phyloP scores from a whole-genome alignment of 2,329 filamentous ascomycete species.

The Penicillium sclerotiorum region DNA sequence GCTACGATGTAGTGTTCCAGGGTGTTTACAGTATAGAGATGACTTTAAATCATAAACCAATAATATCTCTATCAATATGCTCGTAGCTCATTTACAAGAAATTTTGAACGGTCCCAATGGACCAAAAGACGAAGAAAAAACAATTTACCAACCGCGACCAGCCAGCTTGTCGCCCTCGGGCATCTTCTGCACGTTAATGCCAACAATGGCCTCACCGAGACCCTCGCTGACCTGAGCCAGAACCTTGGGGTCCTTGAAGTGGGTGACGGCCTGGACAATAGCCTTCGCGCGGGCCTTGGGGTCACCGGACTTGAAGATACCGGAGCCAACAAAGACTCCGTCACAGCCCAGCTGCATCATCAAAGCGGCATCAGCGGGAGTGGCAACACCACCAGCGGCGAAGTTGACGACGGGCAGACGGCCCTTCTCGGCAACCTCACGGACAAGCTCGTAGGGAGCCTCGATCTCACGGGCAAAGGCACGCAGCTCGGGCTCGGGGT shows the following conservation, averaged over 20 bases:
- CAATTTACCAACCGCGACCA: conserved; percentile 77
- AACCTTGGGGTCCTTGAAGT: conserved; percentile 82
- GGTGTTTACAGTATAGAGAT: neutral
- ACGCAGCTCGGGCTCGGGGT: conserved; percentile 71
- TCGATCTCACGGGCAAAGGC: conserved; percentile 80
- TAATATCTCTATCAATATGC: conserved; percentile 10
- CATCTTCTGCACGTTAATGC: conserved; percentile 83
- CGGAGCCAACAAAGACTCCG: conserved; percentile 93
- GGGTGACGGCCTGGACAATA: conserved; percentile 91
- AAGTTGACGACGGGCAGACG: conserved; percentile 96
- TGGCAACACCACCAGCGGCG: conserved; percentile 98
- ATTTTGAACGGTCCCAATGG: conserved; percentile 6
- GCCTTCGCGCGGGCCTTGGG: conserved; percentile 87
- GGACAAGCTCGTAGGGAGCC: conserved; percentile 75
- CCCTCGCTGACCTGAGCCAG: conserved; percentile 85
- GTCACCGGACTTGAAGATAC: conserved; percentile 96
- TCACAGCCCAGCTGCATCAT: conserved; percentile 99
- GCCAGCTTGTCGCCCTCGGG: conserved; percentile 79
- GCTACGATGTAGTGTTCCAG: neutral
- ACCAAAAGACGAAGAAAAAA: conserved; percentile 7
- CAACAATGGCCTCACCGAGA: conserved; percentile 97
- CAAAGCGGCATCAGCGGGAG: conserved; percentile 91
- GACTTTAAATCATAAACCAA: neutral
- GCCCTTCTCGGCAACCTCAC: conserved; percentile 83
- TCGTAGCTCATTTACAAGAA: conserved; percentile 27